Percentiles rank a stretch among this genome's conserved stretches.
phyloP scores from a whole-genome alignment of 768 basidiomycete genomes.

The Trametes villosa region DNA sequence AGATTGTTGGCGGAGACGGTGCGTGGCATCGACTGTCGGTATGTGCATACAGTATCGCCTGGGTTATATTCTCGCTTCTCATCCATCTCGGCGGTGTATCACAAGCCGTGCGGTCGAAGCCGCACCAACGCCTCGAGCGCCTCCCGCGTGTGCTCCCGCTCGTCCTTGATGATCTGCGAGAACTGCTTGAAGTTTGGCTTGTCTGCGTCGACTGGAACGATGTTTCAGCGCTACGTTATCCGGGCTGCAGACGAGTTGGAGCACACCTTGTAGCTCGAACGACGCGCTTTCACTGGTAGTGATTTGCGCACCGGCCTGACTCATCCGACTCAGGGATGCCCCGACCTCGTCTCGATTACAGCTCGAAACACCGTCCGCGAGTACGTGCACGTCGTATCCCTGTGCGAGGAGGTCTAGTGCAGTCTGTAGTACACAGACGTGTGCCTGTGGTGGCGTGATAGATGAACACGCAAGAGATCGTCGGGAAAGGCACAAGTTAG shows the following conservation, averaged over 20 bases:
- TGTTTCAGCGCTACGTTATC: conserved; percentile 5
- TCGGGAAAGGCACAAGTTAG: neutral
- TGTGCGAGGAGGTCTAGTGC: conserved; percentile 64
- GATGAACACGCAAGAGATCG: neutral
- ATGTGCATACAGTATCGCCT: neutral
- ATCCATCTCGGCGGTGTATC: neutral
- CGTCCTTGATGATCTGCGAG: conserved; percentile 74
- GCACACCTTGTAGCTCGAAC: conserved; percentile 73
- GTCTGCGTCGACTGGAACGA: conserved; percentile 56
- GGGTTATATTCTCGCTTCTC: neutral
- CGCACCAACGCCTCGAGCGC: conserved; percentile 39
- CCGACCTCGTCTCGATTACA: conserved; percentile 81
- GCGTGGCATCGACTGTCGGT: neutral
- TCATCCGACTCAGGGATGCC: conserved; percentile 70
- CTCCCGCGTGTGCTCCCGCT: conserved; percentile 62
- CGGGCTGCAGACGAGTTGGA: no score
- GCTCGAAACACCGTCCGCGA: conserved; percentile 86
- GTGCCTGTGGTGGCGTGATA: conserved; percentile 55
- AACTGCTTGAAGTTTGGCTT: conserved; percentile 73
- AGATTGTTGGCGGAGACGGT: neutral
- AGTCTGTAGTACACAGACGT: conserved; percentile 89
- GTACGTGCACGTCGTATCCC: conserved; percentile 62
- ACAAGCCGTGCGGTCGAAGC: neutral
- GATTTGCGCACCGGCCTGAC: conserved; percentile 74
- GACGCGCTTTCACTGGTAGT: conserved; percentile 82